Conservation (phyloP, 1,284 basidiomycete species). For the Puccinia brachypodii region DNA sequence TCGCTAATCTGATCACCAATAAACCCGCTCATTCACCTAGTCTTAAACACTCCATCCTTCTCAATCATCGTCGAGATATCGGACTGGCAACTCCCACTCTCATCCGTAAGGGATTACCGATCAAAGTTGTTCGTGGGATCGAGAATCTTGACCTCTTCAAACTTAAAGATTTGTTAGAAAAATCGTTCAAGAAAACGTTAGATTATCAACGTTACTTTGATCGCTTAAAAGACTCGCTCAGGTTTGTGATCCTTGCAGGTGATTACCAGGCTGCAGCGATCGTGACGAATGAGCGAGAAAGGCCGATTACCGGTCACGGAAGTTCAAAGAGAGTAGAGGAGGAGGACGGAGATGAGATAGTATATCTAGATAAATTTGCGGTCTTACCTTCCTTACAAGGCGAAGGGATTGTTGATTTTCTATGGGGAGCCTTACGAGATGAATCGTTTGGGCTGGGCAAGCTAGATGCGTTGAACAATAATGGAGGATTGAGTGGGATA, state of each 20-base stretch:
- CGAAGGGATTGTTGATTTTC: constrained; percentile 97
- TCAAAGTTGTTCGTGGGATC: constrained; percentile 71
- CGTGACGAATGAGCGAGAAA: constrained; percentile 75
- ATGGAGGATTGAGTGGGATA: constrained; percentile 79
- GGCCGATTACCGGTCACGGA: background rate
- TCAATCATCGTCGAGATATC: constrained; percentile 73
- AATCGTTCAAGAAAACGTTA: constrained; percentile 76
- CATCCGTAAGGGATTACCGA: constrained; percentile 80
- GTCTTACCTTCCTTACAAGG: constrained; percentile 92
- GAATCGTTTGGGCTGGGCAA: constrained; percentile 96
- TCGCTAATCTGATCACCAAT: constrained; percentile 97
- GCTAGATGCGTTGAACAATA: constrained; percentile 87
- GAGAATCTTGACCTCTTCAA: constrained; percentile 72
- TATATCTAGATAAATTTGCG: constrained; percentile 98
- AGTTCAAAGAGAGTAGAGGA: constrained; percentile 51
- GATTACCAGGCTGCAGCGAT: constrained; percentile 95
- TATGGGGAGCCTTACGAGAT: constrained; percentile 98
- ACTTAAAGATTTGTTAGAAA: constrained; percentile 78
- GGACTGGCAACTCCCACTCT: constrained; percentile 90
- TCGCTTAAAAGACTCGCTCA: constrained; percentile 73
- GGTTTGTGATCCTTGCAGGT: constrained; percentile 92
- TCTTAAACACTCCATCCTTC: constrained; percentile 85
- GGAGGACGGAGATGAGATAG: constrained; percentile 62
- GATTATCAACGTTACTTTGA: constrained; percentile 74
- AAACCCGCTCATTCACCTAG: constrained; percentile 95